Conservation (phyloP, 352 stramenopile genomes). For the Pythium rhizo-oryzae region DNA sequence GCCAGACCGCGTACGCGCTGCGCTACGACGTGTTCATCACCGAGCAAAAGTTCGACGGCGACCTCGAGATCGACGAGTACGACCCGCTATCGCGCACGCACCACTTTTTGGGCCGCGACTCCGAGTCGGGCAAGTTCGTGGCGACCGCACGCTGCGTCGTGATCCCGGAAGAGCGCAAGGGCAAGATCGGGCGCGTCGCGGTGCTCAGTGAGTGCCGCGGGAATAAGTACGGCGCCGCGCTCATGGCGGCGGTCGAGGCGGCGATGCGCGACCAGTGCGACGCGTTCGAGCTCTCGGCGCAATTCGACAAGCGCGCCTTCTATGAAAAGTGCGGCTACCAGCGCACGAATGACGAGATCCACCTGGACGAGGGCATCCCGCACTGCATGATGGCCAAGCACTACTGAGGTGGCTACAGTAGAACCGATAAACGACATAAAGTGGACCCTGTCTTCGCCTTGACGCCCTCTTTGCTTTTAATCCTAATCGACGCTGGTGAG, state of each 20-base stretch:
- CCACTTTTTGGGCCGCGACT: slow-evolving; percentile 56
- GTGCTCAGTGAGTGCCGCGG: slow-evolving; percentile 58
- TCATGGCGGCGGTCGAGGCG: slow-evolving; percentile 48
- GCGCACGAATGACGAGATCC: slow-evolving; percentile 52
- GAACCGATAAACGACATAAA: background rate
- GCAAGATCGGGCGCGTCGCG: slow-evolving; percentile 62
- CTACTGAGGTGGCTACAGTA: background rate
- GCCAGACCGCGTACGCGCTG: slow-evolving; percentile 44
- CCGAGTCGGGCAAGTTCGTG: slow-evolving; percentile 53
- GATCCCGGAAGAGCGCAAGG: slow-evolving; percentile 32
- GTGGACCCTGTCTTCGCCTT: too few species aligned
- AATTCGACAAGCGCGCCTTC: slow-evolving; percentile 56
- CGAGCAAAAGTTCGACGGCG: slow-evolving; percentile 51
- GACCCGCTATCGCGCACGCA: slow-evolving; percentile 44
- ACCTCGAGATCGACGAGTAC: slow-evolving; percentile 49
- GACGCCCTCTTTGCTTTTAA: too few species aligned
- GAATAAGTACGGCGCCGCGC: slow-evolving; percentile 46
- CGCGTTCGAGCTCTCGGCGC: slow-evolving; percentile 48
- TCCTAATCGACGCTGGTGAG: too few species aligned
- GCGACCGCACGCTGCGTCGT: slow-evolving; percentile 52
- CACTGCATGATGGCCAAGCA: slow-evolving; percentile 44
- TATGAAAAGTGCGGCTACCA: slow-evolving; percentile 74
- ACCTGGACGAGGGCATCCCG: slow-evolving; percentile 55
- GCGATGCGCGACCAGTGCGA: slow-evolving; percentile 36
- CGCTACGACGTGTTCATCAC: slow-evolving; percentile 56